Evolutionary conservation across 2,329 filamentous ascomycete genomes (phyloP).

Genomic region (Epichloe coenophiala): DNA sequence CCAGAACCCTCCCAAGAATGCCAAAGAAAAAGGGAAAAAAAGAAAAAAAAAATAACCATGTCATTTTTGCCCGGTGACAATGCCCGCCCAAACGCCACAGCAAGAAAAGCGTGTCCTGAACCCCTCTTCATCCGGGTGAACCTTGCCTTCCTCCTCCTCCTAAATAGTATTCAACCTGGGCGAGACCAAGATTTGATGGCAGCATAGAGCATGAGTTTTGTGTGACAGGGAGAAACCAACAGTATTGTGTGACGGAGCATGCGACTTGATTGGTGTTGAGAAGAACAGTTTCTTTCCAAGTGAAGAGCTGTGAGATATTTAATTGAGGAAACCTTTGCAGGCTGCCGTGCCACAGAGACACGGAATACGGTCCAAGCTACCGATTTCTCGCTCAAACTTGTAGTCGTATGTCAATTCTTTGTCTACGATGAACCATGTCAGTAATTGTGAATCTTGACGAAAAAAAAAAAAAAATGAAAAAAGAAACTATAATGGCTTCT

Average conservation of each 20-base stretch:
- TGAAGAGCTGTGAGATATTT: constrained; percentile 17
- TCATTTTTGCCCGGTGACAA: constrained; percentile 1
- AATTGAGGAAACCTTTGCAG: constrained; percentile 99
- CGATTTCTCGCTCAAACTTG: constrained; percentile 97
- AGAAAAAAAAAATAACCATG: neutral
- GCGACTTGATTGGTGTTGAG: neutral
- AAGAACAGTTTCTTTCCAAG: neutral
- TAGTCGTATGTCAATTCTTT: constrained; percentile 99
- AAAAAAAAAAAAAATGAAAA: neutral
- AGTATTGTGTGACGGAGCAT: neutral
- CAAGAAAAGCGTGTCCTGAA: no score
- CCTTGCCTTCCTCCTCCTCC: neutral
- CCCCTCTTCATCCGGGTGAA: neutral
- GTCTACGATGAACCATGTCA: constrained; percentile 41
- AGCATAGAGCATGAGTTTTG: neutral
- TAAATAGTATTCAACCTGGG: neutral
- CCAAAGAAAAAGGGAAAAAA: neutral
- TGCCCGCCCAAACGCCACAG: constrained; percentile 6
- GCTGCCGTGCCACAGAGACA: constrained; percentile 92
- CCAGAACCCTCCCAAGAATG: neutral
- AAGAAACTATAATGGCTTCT: neutral
- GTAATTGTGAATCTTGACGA: neutral
- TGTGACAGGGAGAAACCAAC: neutral
- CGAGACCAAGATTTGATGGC: neutral
- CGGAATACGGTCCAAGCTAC: constrained; percentile 86